Conservation (phyloP, 768 basidiomycete genomes). For the Lentinula aciculospora region DNA sequence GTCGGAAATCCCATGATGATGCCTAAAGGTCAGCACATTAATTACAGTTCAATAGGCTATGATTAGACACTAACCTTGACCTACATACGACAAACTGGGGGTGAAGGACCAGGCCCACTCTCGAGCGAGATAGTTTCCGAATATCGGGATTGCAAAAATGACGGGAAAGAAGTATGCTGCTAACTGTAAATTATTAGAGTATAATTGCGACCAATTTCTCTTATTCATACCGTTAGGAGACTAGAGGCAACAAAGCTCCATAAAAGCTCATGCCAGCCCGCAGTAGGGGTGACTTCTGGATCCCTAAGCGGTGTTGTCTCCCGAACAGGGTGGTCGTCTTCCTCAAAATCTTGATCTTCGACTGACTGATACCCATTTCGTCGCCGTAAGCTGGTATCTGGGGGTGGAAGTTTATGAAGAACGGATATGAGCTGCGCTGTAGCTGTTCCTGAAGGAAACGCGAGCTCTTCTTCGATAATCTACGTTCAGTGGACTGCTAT, state of each 20-base stretch:
- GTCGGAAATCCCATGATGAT: conserved; percentile 99
- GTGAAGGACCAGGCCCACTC: conserved; percentile 94
- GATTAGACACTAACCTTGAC: conserved; percentile 56
- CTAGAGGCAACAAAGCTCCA: conserved; percentile 79
- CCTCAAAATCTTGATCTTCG: conserved; percentile 8
- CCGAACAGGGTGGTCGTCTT: not conserved
- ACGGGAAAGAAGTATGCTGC: conserved; percentile 87
- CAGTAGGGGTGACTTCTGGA: conserved; percentile 9
- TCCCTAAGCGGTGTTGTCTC: conserved; percentile 25
- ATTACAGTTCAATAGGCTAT: conserved; percentile 1
- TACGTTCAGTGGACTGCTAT: conserved; percentile 19
- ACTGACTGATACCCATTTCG: conserved; percentile 46
- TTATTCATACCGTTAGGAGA: conserved; percentile 58
- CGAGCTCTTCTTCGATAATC: conserved; percentile 92
- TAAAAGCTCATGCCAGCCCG: conserved; percentile 73
- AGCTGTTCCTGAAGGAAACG: conserved; percentile 93
- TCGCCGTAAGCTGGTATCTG: conserved; percentile 48
- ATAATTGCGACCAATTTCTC: conserved; percentile 2
- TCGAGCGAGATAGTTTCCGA: conserved; percentile 76
- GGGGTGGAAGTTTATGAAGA: conserved; percentile 71
- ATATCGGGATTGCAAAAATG: conserved; percentile 80
- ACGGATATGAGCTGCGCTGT: conserved; percentile 94
- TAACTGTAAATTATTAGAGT: conserved; percentile 41
- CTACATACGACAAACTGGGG: conserved; percentile 87
- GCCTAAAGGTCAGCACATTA: conserved; percentile 33